phyloP scores from a whole-genome alignment of 306 rosid species.

The Ammopiptanthus mongolicus region DNA sequence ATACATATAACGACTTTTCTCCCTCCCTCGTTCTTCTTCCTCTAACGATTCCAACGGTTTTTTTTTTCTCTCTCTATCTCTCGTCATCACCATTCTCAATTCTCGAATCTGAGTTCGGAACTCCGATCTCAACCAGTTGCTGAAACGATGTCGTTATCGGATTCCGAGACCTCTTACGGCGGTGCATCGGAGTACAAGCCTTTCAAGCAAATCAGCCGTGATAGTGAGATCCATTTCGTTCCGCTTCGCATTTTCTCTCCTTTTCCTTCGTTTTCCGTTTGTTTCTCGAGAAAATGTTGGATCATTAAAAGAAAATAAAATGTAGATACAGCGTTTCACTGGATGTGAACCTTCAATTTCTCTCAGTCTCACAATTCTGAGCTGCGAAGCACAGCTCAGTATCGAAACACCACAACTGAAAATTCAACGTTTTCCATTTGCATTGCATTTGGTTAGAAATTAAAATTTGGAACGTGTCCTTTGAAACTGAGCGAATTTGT shows the following conservation, averaged over 20 bases:
- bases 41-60: constrained; percentile 13
- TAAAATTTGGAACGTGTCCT: background rate
- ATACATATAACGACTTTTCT: constrained; percentile 36
- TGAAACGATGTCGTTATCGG: constrained; percentile 73
- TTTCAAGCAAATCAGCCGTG: constrained; percentile 73
- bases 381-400: background rate
- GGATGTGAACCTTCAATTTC: background rate
- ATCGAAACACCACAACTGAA: background rate
- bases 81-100: constrained; percentile 10
- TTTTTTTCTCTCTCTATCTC: too few species aligned
- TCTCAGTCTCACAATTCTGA: background rate
- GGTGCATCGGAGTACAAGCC: constrained; percentile 55
- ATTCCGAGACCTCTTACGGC: constrained; percentile 60
- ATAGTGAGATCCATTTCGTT: constrained; percentile 47
- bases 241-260: background rate
- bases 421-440: background rate
- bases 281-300: constrained; percentile 15
- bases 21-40: constrained; percentile 20
- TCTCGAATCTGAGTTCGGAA: constrained; percentile 8
- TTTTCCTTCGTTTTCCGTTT: background rate
- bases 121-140: constrained; percentile 19
- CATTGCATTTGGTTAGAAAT: constrained; percentile 6
- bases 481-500: background rate
- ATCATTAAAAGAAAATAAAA: background rate
- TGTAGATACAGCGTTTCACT: background rate